Evolutionary conservation across 1,284 basidiomycete species (phyloP).

Genomic region (Ceratobasidium theobromae): DNA sequence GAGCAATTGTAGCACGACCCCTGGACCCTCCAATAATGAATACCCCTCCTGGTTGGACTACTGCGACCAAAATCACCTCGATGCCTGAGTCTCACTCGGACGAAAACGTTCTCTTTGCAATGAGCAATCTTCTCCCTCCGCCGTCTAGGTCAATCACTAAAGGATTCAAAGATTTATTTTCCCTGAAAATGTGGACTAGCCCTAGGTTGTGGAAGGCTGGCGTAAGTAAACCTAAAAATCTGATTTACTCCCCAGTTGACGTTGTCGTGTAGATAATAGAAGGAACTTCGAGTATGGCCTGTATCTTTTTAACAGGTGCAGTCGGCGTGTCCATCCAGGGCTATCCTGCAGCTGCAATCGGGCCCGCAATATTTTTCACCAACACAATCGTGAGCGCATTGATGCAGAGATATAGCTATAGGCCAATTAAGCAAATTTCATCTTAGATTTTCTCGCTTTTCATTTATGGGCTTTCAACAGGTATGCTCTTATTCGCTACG

Average conservation of each 20-base stretch:
- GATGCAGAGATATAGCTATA: too few species aligned
- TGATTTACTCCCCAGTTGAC: neutral
- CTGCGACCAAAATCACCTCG: conserved; percentile 11
- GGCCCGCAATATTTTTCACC: conserved; percentile 31
- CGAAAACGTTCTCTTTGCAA: conserved; percentile 30
- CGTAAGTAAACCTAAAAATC: conserved; percentile 7
- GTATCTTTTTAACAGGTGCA: conserved; percentile 33
- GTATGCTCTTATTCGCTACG: neutral
- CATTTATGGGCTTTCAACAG: conserved; percentile 34
- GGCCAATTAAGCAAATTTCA: too few species aligned
- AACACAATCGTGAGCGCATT: conserved; percentile 27
- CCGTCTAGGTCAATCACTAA: conserved; percentile 32
- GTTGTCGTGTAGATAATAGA: conserved; percentile 29
- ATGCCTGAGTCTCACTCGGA: conserved; percentile 22
- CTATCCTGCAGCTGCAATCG: conserved; percentile 32
- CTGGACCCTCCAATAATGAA: conserved; percentile 27
- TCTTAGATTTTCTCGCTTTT: conserved; percentile 32
- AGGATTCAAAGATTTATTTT: conserved; percentile 32
- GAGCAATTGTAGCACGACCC: conserved; percentile 31
- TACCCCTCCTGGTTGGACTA: conserved; percentile 29
- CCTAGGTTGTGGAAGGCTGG: conserved; percentile 34
- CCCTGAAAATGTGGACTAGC: conserved; percentile 31
- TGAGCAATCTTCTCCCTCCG: conserved; percentile 31
- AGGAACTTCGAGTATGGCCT: conserved; percentile 28
- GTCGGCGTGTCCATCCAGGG: conserved; percentile 31